Evolutionary conservation across 1,284 basidiomycete species (phyloP).

Genomic region (Schizophyllum amplum): DNA sequence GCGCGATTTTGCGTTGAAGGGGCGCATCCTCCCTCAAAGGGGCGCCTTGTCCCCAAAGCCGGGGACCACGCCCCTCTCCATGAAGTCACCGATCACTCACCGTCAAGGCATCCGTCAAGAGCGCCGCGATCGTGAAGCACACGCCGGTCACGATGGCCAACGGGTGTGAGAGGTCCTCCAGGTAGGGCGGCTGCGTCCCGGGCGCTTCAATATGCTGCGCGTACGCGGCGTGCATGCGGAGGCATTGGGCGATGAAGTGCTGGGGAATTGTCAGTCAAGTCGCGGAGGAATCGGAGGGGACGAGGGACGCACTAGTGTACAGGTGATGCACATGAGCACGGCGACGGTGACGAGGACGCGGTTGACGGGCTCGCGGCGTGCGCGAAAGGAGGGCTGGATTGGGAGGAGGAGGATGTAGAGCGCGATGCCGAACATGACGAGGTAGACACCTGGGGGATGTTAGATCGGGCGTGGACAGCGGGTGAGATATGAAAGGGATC

Average conservation of each 20-base stretch:
- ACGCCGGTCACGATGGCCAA: slow-evolving; percentile 1
- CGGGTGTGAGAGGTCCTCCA: neutral
- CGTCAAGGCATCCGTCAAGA: slow-evolving; percentile 1
- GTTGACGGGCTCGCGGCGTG: neutral
- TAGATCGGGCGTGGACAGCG: neutral
- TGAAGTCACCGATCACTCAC: neutral
- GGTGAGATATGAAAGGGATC: neutral
- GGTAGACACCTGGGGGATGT: neutral
- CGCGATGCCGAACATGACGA: neutral
- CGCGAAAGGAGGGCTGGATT: neutral
- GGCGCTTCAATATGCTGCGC: neutral
- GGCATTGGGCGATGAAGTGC: neutral
- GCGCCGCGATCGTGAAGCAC: neutral
- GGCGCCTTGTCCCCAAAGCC: no score
- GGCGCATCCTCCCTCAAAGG: no score
- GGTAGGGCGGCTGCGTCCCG: neutral
- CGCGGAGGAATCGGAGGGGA: neutral
- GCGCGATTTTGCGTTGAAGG: no score
- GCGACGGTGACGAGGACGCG: neutral
- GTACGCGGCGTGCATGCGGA: neutral
- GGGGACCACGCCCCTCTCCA: no score
- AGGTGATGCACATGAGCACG: neutral
- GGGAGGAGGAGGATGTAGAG: slow-evolving; percentile 2
- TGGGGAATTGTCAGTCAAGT: neutral
- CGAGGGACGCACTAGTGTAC: neutral